Evolutionary conservation across 768 basidiomycete species (phyloP), one percentile per base, ranked within the genome.

Genomic region (Russula lepida): DNA sequence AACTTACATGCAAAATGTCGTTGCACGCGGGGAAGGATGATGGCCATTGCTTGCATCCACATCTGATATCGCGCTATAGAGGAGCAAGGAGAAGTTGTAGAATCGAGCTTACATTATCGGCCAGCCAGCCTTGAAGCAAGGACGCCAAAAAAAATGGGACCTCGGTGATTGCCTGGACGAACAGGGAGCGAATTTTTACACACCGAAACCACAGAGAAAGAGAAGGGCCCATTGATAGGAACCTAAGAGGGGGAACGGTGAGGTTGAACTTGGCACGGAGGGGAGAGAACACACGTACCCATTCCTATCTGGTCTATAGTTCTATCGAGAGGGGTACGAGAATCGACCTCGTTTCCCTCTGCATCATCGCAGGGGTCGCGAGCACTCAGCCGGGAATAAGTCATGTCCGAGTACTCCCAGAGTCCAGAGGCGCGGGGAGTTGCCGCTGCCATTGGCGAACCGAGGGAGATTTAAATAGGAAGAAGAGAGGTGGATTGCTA

Each of bases 21-120:
- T 70, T 98, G 95, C 25, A 99, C 88, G 50, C 95, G 80, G n/a
- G 95, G 95, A n/a, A 99, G 79, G 49, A 95, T 89, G 37, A 98
- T 92, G 27, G 95, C 90, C 5, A 89, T 74, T 13, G 89, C 88
- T 79, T 94, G 89, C 56, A 95, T 83, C 91, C 91, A 94, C 91
- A 93, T 92, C 92, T 94, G 55, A 48, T 25, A 54, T 54, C 30
- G 41, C 52, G 55, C 50, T 59, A 25, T 9, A 30, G 55, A 60
- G 30, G n/a, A 43, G 30, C 23, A 30, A 54, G 25, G 54, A 3
- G 35, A 35, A 33, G 60, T 54, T 52, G 30, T 49, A 55, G 57
- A 35, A 54, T 46, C 27, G 41, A 54, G 21, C 79, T 69, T 70
- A 93, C 92, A 72, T 95, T 95, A 74, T 95, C 92, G 56, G 92